A percentile compares a stretch with the other conserved stretches of the same genome.
Evolutionary conservation across 2,329 filamentous ascomycete genomes (phyloP).

Genomic region (Nemania diffusa): DNA sequence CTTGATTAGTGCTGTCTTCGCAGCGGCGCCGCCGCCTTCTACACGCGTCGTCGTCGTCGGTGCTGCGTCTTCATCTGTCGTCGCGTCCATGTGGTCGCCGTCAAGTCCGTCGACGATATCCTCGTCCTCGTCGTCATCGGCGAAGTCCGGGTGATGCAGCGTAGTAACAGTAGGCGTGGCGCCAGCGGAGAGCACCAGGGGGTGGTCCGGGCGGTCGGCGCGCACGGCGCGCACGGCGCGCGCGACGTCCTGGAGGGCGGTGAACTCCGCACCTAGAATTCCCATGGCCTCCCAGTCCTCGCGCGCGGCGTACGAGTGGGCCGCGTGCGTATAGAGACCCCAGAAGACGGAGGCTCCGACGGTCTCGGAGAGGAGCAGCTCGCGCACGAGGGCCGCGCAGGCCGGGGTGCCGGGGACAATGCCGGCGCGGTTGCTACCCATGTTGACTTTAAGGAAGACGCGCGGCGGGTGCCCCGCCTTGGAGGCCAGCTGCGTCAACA

Average conservation of each 20-base stretch:
- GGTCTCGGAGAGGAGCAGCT: slow-evolving; percentile 56
- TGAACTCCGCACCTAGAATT: slow-evolving; percentile 61
- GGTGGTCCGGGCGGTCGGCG: slow-evolving; percentile 44
- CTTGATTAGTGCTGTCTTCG: slow-evolving; percentile 52
- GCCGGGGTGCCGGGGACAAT: slow-evolving; percentile 61
- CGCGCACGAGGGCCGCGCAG: slow-evolving; percentile 59
- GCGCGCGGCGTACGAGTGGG: slow-evolving; percentile 73
- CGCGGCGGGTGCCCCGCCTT: slow-evolving; percentile 60
- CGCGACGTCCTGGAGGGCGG: slow-evolving; percentile 61
- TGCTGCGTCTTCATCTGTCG: slow-evolving; percentile 31
- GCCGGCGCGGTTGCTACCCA: slow-evolving; percentile 77
- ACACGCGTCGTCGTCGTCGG: slow-evolving; percentile 28
- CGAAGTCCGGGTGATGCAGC: slow-evolving; percentile 64
- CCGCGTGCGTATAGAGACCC: slow-evolving; percentile 79
- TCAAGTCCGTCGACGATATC: slow-evolving; percentile 30
- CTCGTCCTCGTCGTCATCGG: neutral
- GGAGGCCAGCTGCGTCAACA: slow-evolving; percentile 55
- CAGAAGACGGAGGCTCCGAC: slow-evolving; percentile 57
- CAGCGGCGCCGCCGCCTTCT: neutral
- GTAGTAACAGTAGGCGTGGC: slow-evolving; percentile 79
- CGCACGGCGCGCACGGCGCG: slow-evolving; percentile 47
- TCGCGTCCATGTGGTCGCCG: slow-evolving; percentile 39
- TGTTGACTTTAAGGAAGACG: slow-evolving; percentile 79
- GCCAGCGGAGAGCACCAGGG: slow-evolving; percentile 73
- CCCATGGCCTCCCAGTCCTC: slow-evolving; percentile 65